Evolutionary conservation across 306 rosid species (phyloP), one percentile per base, ranked within the genome.

Genomic region (Prunus mongolica): DNA sequence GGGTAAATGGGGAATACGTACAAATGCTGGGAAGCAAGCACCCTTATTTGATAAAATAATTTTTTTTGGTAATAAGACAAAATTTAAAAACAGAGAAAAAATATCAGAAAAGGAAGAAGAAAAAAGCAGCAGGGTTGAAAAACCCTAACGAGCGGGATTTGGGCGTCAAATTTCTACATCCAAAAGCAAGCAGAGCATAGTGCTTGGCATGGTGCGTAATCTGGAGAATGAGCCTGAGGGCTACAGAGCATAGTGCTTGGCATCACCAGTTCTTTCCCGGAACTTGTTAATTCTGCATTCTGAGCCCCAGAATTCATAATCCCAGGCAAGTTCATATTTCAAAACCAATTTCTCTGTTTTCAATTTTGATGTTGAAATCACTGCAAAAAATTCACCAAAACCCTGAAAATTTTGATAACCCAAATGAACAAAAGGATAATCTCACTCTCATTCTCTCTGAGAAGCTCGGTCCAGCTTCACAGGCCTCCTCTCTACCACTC

Each of bases 401-500:
- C 9, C 44, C 18, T 34, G 14, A 4, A 25, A 25, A 28, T 10
- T 9, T 73, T 82, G 79, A 34, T n/a, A 61, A 3, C 49, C 62
- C 64, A 27, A 38, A 20, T 70, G 8, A 44, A 16, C 20, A 78
- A 70, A 32, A 54, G 12, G 49, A 32, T 75, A 12, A 16, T 76
- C 44, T 61, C 67, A n/a, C 32, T 51, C 54, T 61, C 76, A 63
- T 14, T 30, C 58, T 52, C 56, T 54, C 62, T 15, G 16, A 69
- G 46, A 18, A 76, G 34, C 82, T 46, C 64, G 1, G 47, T 11
- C 13, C 72, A 46, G 30, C 55, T 62, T 22, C 74, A 61, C 22
- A 38, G 12, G 19, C 25, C 60, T 38, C 69, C 72, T 22, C 52
- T 69, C 22, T 14, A 38, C 77, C 47, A 38, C 46, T 74, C 86